A percentile compares a stretch with the other conserved stretches of the same genome.
These are phyloP conservation scores for Podospora pseudopauciseta DNA, from an alignment of 495 filamentous ascomycete species.

Conservation along the genomic window DNA sequence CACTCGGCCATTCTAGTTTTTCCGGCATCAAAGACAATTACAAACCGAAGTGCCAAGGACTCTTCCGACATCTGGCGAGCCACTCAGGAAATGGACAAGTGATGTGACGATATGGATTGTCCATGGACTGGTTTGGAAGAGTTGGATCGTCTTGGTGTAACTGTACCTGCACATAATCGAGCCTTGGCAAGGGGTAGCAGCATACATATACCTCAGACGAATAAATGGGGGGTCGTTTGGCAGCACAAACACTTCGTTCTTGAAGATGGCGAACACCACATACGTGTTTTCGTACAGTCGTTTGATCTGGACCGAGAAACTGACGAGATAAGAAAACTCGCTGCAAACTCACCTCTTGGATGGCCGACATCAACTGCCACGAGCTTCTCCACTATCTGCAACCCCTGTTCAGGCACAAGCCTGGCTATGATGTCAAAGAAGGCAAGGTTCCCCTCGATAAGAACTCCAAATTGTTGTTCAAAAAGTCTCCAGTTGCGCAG, in stretches of 20 bases:
- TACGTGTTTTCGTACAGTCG: not conserved
- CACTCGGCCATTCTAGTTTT: not conserved
- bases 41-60: not conserved
- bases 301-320: not conserved
- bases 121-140: not conserved
- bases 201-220: not conserved
- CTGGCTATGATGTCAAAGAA: not conserved
- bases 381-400: not conserved
- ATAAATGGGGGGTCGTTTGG: not conserved
- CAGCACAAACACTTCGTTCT: not conserved
- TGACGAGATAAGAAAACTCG: not conserved
- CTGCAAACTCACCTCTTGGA: not conserved
- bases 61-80: not conserved
- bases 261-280: no score
- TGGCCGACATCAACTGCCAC: not conserved
- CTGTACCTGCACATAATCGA: not conserved
- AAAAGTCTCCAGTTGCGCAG: not conserved
- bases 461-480: not conserved
- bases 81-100: not conserved
- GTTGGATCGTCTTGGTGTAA: not conserved
- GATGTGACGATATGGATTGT: not conserved
- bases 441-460: slow-evolving; percentile 13
- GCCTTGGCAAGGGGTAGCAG: not conserved
- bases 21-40: not conserved
- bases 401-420: not conserved